Conservation (phyloP, 2,329 filamentous ascomycete species). For the Cladosporium velox region DNA sequence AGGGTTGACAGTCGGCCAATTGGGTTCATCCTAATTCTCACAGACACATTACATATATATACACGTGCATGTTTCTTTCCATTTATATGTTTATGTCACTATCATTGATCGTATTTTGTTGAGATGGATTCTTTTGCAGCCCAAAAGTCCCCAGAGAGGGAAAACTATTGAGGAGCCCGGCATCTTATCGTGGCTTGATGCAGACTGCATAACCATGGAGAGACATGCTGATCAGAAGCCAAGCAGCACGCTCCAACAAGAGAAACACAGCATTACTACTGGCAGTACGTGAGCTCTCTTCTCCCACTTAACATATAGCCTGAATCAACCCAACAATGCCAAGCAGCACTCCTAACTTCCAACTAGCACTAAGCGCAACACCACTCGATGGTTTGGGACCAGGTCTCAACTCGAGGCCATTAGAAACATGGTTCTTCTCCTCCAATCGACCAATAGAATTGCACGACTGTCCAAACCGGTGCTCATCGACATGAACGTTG, state of each 20-base stretch:
- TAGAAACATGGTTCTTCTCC: not conserved
- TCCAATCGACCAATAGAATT: conserved; percentile 5
- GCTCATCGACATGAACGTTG: conserved; percentile 3
- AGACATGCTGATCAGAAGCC: too few species aligned
- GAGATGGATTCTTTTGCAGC: too few species aligned
- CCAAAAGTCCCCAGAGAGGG: too few species aligned
- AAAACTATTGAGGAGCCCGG: too few species aligned
- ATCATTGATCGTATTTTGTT: too few species aligned
- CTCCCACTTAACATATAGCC: not conserved
- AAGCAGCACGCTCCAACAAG: too few species aligned
- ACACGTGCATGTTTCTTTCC: not conserved
- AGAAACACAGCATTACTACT: too few species aligned
- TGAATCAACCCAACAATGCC: not conserved
- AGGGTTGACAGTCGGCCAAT: not conserved
- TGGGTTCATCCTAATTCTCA: too few species aligned
- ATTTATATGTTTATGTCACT: too few species aligned
- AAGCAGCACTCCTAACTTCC: conserved; percentile 1
- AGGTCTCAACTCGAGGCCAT: conserved; percentile 1
- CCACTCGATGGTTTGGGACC: conserved; percentile 5
- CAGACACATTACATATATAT: not conserved
- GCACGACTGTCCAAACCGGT: conserved; percentile 7
- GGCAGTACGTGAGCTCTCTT: too few species aligned
- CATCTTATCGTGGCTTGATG: too few species aligned
- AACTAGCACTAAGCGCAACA: conserved; percentile 1
- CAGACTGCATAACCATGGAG: too few species aligned